phyloP scores from a whole-genome alignment of 306 rosid genomes.

The Hippophae tibetana region DNA sequence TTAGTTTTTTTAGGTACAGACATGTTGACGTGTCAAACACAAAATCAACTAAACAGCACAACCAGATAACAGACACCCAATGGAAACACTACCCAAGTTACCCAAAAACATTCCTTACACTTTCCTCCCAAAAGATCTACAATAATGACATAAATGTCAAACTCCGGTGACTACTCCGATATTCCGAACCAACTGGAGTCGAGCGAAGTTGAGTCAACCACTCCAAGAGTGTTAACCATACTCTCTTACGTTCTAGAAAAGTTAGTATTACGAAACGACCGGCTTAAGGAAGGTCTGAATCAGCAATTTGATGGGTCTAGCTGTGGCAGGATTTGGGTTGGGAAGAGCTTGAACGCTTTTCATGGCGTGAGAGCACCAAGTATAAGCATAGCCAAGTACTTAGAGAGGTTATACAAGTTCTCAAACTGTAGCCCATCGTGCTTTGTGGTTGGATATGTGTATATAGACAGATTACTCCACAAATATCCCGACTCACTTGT shows the following conservation, averaged over 20 bases:
- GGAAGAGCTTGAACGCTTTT: constrained; percentile 56
- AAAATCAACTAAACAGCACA: too few relatives aligned
- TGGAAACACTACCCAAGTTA: constrained; percentile 17
- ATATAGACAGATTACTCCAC: constrained; percentile 70
- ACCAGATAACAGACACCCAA: constrained; percentile 1
- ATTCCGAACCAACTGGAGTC: constrained; percentile 40
- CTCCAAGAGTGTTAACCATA: constrained; percentile 58
- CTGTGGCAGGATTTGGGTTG: constrained; percentile 21
- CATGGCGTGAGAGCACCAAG: constrained; percentile 78
- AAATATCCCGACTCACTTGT: constrained; percentile 76
- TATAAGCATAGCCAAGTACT: constrained; percentile 76
- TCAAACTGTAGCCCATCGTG: constrained; percentile 90
- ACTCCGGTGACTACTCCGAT: constrained; percentile 25
- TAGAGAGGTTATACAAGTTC: constrained; percentile 87
- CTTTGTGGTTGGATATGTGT: constrained; percentile 79
- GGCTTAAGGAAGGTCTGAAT: constrained; percentile 33
- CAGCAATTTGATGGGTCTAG: constrained; percentile 23
- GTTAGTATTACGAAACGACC: constrained; percentile 59
- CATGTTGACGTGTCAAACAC: constrained; percentile 11
- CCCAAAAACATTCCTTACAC: constrained; percentile 19
- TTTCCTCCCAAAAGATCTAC: constrained; percentile 8
- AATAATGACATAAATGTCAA: constrained; percentile 54
- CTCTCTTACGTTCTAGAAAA: constrained; percentile 58
- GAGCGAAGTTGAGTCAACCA: constrained; percentile 31
- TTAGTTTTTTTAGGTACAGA: too few relatives aligned